Conservation (phyloP, 2,329 filamentous ascomycete species). For the Escovopsis sp. region DNA sequence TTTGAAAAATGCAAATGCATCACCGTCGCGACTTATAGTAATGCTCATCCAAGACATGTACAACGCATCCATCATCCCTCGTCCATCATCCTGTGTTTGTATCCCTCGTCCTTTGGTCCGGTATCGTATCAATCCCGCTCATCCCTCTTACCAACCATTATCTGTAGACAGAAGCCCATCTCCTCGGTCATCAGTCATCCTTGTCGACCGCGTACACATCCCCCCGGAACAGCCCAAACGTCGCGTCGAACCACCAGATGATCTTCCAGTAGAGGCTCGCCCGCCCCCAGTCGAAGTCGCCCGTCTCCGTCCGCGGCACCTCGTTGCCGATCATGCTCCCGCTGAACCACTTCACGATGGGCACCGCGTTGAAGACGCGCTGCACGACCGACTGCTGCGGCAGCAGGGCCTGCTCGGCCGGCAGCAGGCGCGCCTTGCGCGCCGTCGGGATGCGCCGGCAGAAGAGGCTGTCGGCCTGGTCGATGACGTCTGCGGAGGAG, state of each 20-base stretch:
- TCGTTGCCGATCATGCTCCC: constrained; percentile 60
- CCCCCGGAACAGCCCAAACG: constrained; percentile 42
- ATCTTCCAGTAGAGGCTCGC: constrained; percentile 55
- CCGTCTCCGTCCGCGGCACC: constrained; percentile 57
- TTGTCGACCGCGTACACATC: constrained; percentile 43
- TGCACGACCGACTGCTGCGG: constrained; percentile 53
- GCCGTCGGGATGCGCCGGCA: constrained; percentile 53
- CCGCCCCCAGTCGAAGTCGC: constrained; percentile 61
- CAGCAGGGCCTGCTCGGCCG: constrained; percentile 55
- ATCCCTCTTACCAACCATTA: too few relatives aligned
- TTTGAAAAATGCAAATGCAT: too few relatives aligned
- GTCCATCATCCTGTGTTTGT: too few relatives aligned
- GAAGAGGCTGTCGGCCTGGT: constrained; percentile 27
- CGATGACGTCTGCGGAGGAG: constrained; percentile 11
- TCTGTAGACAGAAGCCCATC: not conserved
- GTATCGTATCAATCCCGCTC: too few relatives aligned
- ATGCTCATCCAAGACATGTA: too few relatives aligned
- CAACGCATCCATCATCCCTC: too few relatives aligned
- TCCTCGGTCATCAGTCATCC: constrained; percentile 42
- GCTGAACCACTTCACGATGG: constrained; percentile 58
- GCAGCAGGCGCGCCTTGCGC: constrained; percentile 47
- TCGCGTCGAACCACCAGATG: constrained; percentile 47
- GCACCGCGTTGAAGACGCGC: constrained; percentile 49
- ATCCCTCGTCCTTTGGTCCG: too few relatives aligned
- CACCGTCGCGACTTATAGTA: too few relatives aligned